Conservation (phyloP, 2,329 filamentous ascomycete genomes). For the Neurospora crassa region DNA sequence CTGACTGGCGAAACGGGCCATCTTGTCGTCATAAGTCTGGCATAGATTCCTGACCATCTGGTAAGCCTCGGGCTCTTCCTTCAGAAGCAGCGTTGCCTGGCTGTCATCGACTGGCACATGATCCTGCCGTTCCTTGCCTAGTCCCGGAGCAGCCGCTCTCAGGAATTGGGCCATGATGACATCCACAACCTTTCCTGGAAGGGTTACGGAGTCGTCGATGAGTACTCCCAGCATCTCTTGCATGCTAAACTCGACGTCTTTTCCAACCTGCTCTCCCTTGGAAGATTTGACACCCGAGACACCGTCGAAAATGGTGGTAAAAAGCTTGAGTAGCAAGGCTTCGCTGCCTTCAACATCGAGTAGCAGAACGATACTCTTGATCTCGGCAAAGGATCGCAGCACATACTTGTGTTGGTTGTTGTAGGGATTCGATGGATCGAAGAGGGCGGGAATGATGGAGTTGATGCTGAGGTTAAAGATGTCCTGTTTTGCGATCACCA, state of each 20-base stretch:
- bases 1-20: constrained; percentile 87
- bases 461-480: constrained; percentile 86
- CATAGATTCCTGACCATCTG: constrained; percentile 95
- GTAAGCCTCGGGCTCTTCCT: constrained; percentile 85
- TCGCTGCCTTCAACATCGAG: constrained; percentile 80
- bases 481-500: constrained; percentile 48
- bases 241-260: constrained; percentile 91
- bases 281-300: constrained; percentile 69
- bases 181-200: constrained; percentile 78
- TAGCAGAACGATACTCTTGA: constrained; percentile 89
- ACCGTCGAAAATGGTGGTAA: constrained; percentile 85
- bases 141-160: constrained; percentile 65
- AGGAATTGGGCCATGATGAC: constrained; percentile 94
- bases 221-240: constrained; percentile 74
- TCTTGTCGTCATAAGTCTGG: constrained; percentile 80
- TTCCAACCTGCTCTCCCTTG: constrained; percentile 73
- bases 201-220: constrained; percentile 71
- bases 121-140: constrained; percentile 48
- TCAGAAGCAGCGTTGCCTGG: constrained; percentile 75
- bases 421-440: constrained; percentile 81
- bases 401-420: constrained; percentile 91
- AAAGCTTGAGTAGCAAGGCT: constrained; percentile 68
- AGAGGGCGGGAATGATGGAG: constrained; percentile 73
- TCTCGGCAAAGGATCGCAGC: constrained; percentile 76
- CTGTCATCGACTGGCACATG: constrained; percentile 55